Percentiles rank a stretch among this genome's conserved stretches.
Conservation (phyloP, 2,329 filamentous ascomycete species). For the Colletotrichum phormii region DNA sequence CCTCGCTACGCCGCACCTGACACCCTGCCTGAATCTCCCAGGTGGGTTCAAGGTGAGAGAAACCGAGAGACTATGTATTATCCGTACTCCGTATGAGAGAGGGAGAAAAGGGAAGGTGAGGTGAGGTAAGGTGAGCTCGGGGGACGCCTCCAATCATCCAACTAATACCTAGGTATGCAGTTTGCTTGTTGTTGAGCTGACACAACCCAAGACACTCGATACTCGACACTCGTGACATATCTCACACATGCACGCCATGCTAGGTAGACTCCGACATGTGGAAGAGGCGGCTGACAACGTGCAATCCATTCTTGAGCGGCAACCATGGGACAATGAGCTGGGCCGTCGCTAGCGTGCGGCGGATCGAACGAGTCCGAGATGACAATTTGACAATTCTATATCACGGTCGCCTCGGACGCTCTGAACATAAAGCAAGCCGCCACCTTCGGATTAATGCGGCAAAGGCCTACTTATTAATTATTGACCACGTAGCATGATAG, state of each 20-base stretch:
- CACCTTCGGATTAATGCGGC: not conserved
- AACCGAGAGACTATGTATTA: too few relatives aligned
- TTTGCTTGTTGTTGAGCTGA: not conserved
- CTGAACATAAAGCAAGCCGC: slow-evolving; percentile 1
- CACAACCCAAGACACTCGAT: not conserved
- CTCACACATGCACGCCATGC: not conserved
- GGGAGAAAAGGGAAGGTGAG: too few relatives aligned
- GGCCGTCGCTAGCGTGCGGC: not conserved
- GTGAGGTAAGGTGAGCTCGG: not conserved
- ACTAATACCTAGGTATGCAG: not conserved
- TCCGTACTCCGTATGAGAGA: too few relatives aligned
- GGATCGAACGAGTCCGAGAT: not conserved
- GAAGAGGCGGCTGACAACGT: not conserved
- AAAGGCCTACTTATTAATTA: not conserved
- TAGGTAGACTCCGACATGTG: not conserved
- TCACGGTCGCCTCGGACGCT: not conserved
- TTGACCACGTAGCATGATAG: not conserved
- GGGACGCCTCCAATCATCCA: not conserved
- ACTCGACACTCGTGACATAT: not conserved
- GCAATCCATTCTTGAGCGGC: not conserved
- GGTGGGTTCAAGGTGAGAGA: slow-evolving; percentile 13
- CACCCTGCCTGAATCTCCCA: slow-evolving; percentile 20
- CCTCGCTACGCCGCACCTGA: slow-evolving; percentile 21
- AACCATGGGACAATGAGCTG: not conserved
- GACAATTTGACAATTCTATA: not conserved